Conservation (phyloP, 805 yeast species). For the Spathaspora hagerdaliae region DNA sequence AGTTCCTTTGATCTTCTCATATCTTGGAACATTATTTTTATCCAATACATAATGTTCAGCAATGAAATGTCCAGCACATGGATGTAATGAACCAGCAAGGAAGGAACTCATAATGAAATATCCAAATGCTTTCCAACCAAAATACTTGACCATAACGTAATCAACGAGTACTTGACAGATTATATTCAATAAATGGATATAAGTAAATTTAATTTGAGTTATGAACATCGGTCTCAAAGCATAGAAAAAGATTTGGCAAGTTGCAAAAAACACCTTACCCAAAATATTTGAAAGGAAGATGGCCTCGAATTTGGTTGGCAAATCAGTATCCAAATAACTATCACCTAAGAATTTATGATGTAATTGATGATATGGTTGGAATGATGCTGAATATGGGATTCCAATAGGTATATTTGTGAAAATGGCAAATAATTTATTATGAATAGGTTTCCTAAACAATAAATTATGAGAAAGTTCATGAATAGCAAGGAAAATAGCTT, state of each 20-base stretch:
- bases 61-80: slow-evolving; percentile 92
- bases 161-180: slow-evolving; percentile 59
- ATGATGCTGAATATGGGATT: slow-evolving; percentile 81
- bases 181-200: slow-evolving; percentile 68
- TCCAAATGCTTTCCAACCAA: slow-evolving; percentile 61
- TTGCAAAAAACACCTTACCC: slow-evolving; percentile 88
- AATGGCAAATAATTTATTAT: slow-evolving; percentile 74
- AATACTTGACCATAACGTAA: slow-evolving; percentile 47
- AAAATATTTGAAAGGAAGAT: slow-evolving; percentile 65
- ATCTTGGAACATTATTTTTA: slow-evolving; percentile 45
- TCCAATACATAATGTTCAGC: slow-evolving; percentile 86
- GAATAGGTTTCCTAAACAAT: slow-evolving; percentile 72
- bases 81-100: slow-evolving; percentile 88
- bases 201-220: slow-evolving; percentile 69
- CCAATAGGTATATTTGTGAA: slow-evolving; percentile 84
- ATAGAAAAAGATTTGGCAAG: slow-evolving; percentile 83
- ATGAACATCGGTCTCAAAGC: slow-evolving; percentile 88
- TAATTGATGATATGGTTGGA: slow-evolving; percentile 86
- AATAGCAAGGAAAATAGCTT: slow-evolving; percentile 79
- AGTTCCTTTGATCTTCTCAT: slow-evolving; percentile 9
- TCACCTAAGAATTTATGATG: slow-evolving; percentile 93
- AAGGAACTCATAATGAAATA: slow-evolving; percentile 77
- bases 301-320: slow-evolving; percentile 81
- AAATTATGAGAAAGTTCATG: slow-evolving; percentile 87
- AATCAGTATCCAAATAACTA: slow-evolving; percentile 76